Evolutionary conservation across 495 filamentous ascomycete genomes (phyloP).

Genomic region (Penicillium diatomitis): DNA sequence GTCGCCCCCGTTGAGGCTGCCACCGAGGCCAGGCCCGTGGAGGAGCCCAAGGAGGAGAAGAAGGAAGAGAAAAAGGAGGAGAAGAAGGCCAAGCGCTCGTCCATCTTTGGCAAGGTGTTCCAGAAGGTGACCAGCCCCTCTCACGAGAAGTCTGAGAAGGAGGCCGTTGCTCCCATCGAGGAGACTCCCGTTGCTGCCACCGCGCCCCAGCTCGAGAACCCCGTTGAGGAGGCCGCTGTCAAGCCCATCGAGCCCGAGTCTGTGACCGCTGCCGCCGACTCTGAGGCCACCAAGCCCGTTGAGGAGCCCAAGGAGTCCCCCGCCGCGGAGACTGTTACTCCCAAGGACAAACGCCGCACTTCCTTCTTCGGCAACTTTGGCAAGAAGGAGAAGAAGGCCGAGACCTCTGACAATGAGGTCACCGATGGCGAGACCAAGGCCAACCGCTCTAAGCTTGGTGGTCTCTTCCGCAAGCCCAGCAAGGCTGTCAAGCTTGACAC

Average conservation of each 20-base stretch:
- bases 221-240: slow-evolving; percentile 34
- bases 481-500: slow-evolving; percentile 43
- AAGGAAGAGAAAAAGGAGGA: slow-evolving; percentile 27
- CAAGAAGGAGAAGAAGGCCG: slow-evolving; percentile 45
- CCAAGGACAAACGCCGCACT: slow-evolving; percentile 46
- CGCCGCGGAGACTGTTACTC: slow-evolving; percentile 21
- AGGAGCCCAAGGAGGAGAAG: slow-evolving; percentile 17
- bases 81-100: slow-evolving; percentile 42
- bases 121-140: slow-evolving; percentile 46
- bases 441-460: slow-evolving; percentile 43
- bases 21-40: slow-evolving; percentile 11
- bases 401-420: slow-evolving; percentile 40
- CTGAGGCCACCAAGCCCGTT: slow-evolving; percentile 31
- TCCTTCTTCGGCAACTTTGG: slow-evolving; percentile 48
- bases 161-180: slow-evolving; percentile 40
- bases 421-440: slow-evolving; percentile 42
- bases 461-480: slow-evolving; percentile 49
- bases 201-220: slow-evolving; percentile 44
- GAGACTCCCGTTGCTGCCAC: slow-evolving; percentile 34
- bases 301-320: slow-evolving; percentile 21
- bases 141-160: slow-evolving; percentile 44
- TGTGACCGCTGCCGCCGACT: slow-evolving; percentile 34
- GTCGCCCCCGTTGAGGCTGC: slow-evolving; percentile 18
- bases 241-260: slow-evolving; percentile 38
- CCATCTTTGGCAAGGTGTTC: slow-evolving; percentile 46